Conservation (phyloP, 352 stramenopile species). For the Stramenopiles sp. region DNA sequence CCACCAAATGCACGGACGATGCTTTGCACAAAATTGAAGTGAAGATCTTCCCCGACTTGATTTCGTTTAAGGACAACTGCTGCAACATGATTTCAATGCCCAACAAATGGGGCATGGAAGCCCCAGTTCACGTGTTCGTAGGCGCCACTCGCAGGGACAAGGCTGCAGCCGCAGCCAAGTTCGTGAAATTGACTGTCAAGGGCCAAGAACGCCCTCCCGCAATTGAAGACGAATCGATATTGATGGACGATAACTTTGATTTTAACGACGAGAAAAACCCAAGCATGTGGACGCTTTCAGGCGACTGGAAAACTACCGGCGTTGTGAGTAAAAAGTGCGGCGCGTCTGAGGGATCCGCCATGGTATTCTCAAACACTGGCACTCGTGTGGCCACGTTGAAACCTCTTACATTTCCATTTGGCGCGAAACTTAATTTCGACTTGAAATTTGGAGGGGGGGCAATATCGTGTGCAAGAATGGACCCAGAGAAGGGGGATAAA, state of each 20-base stretch:
- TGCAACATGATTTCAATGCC: neutral
- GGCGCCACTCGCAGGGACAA: neutral
- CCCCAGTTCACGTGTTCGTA: neutral
- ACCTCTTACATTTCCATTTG: neutral
- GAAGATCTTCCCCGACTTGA: neutral
- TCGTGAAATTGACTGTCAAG: neutral
- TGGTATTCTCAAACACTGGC: neutral
- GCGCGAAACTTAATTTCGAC: neutral
- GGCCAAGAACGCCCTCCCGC: neutral
- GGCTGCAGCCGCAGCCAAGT: neutral
- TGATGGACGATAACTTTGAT: neutral
- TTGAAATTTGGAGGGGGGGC: neutral
- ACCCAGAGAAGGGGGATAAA: neutral
- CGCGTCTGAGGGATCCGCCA: neutral
- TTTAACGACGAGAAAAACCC: neutral
- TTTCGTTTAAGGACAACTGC: neutral
- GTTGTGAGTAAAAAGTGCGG: neutral
- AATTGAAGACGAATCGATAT: neutral
- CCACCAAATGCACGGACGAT: neutral
- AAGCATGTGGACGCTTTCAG: neutral
- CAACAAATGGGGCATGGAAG: constrained; percentile 2
- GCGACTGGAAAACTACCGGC: neutral
- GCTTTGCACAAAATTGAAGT: neutral
- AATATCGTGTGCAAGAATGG: neutral
- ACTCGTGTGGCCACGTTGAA: neutral